Base-by-base conservation (phyloP, 2,329 filamentous ascomycete genomes). In the Ascocoryne sarcoides region DNA sequence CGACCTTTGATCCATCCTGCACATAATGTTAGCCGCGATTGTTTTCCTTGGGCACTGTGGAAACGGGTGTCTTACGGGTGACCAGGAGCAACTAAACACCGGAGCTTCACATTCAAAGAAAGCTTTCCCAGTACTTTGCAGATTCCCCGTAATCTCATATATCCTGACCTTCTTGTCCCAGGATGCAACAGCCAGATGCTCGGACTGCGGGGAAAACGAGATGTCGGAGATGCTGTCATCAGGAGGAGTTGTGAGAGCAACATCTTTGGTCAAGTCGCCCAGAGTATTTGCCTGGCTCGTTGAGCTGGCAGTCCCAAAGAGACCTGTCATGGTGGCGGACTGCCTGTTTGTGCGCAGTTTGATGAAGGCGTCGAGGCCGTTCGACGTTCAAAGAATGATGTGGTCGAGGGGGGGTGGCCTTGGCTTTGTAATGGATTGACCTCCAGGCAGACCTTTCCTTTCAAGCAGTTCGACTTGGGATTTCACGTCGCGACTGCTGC, bases 81-180 rank as follows among this genome's bases (percentile, higher is more conserved):
- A 88, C 76, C 90, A 96, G 58, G 88, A 83, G 49, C 82, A 82
- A 59, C 78, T 84, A 46, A 98, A 67, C 3, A 94, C 89, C 3
- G 89, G 87, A 32, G 75, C 85, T 50, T 87, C 82, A 64, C 93
- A 86, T 52, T 93, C 84, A 59, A 92, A 93, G 44, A 82, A 69
- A 48, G 87, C 87, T 58, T 89, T 90, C 36, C 87, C 88, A 60
- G 87, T 78, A 57, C 84, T 90, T 59, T 84, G 76, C 32, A 88
- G 87, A 51, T 78, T 78, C 42, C 65, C 66, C 50, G 82, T 78
- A 60, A 96, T 87, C 63, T 96, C 87, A 67, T 96, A 98, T 60
- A 98, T 90, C 58, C 89, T 83, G 48, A 96, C 87, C 63, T 95
- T 94, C 69, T 93, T 94, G 66, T 98, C 92, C 92, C 92, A 98